These are phyloP conservation scores for Tolypocladium paradoxum DNA, from an alignment of 2,329 filamentous ascomycete species.

Conservation along the genomic window DNA sequence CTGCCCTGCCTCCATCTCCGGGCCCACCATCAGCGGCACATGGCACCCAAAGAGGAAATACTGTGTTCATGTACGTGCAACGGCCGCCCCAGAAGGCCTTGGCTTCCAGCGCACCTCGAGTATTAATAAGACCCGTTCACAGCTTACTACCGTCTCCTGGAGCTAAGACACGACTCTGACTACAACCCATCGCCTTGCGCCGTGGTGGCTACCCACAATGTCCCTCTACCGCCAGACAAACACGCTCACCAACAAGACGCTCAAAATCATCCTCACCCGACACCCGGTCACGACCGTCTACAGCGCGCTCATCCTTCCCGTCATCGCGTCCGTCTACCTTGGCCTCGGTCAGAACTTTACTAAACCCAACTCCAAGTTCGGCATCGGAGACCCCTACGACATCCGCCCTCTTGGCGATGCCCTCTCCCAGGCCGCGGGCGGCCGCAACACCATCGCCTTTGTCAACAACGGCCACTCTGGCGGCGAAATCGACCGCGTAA, in stretches of 20 bases:
- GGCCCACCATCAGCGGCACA: neutral
- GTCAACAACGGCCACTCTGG: constrained; percentile 62
- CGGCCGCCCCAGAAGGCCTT: neutral
- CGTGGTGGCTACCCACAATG: constrained; percentile 22
- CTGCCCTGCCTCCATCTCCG: neutral
- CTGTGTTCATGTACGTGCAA: neutral
- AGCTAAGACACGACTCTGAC: neutral
- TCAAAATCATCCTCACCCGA: constrained; percentile 43
- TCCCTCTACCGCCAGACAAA: constrained; percentile 40
- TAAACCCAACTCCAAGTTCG: constrained; percentile 59
- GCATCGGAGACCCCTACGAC: constrained; percentile 50
- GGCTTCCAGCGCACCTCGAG: neutral
- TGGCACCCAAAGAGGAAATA: neutral
- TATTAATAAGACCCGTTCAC: neutral
- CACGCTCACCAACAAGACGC: constrained; percentile 47
- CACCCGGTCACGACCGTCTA: constrained; percentile 39
- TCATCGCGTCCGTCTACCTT: constrained; percentile 44
- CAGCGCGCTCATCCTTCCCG: constrained; percentile 44
- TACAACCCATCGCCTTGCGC: neutral
- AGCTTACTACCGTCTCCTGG: neutral
- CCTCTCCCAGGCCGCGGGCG: constrained; percentile 43
- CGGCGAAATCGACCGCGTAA: constrained; percentile 64
- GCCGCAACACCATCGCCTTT: constrained; percentile 64
- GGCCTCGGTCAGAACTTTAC: constrained; percentile 69
- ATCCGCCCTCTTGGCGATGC: constrained; percentile 56